Base-by-base conservation (phyloP, 805 yeast species). In the Yamadazyma takamatsuzukensis region DNA sequence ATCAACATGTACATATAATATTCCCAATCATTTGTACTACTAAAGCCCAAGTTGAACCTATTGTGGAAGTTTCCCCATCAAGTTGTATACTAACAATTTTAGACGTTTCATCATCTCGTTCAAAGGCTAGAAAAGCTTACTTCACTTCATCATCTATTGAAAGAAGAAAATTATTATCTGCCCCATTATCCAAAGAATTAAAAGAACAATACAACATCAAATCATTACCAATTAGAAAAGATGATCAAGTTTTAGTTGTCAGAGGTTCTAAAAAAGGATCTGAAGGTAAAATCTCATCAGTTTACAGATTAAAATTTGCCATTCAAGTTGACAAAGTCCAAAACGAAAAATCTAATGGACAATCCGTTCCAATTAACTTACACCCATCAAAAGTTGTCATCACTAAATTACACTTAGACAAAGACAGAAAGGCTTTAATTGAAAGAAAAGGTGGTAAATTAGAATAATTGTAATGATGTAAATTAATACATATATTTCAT, bases 251-350 rank as follows among this genome's bases (percentile, higher is more conserved):
- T 58, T 71, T 77, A 59, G 93, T 93, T 64, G 90, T 83, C 69
- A 90, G 98, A 76, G 98, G 98, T 67, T 85, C 97, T 64, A 85
- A 86, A 84, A 93, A 93, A 80, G 98, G 97, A 70, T 88, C 90
- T 60, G 98, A 90, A 79, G 98, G 98, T 74, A 86, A 88, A 76
- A 79, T 93, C 70, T 76, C 93, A 54, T 83, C 95, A 51, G 97
- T 90, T 56, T 93, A 93, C 96, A 90, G 98, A 84, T 84, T 93
- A 75, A 93, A 93, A 74, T 93, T 76, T 68, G 80, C 95, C 58
- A 78, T 93, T 56, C 97, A 90, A 76, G 83, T 93, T 60, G 97
- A 89, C 78, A 90, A 90, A 78, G 78, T 93, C 69, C 80, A 90
- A 76, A 84, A 82, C 76, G 97, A 93, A 76, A 93, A 93, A 80